Base-by-base conservation (phyloP, 2,329 filamentous ascomycete species). In the Mycosphaerella sp. region DNA sequence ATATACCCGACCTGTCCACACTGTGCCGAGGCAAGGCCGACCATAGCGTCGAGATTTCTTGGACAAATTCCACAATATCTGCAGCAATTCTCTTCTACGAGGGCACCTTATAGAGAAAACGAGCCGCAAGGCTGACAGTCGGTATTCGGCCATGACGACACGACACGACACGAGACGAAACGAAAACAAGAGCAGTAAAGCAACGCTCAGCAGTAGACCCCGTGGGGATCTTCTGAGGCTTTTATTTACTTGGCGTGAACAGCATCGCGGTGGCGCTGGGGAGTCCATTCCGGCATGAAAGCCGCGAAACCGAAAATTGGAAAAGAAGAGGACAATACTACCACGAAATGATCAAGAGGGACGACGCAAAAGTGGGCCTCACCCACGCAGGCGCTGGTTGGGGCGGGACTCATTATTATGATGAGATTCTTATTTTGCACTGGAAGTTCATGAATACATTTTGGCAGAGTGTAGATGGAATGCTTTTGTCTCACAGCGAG, bases 211-310 rank as follows among this genome's bases (percentile, higher is more conserved):
- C n/a, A 21, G 21, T 6, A 6, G 21, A 21, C 6, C 21, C 21
- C 6, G 4, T 21, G 21, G 6, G 21, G 6, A 21, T 21, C 4
- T 21, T 21, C 21, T 2, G 21, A 21, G 21, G 21, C 21, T 21
- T 21, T 21, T 6, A 4, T 21, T 21, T 21, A 21, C 18, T 32
- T 18, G 25, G 40, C 34, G 44, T 32, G n/a, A 17, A 32, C 40
- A 16, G 35, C 48, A 50, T 50, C 41, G 48, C 41, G 21, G 44
- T 16, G 48, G 48, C 41, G 48, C 48, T 50, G 48, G 48, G 48
- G 48, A 30, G 48, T 44, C 37, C 21, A 30, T 49, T 41, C 14
- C 16, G 18, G n/a, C 10, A 28, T 9, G 12, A 43, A 42, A 14
- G 13, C 25, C 13, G 3, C n/a, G 18, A 9, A 41, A 25, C 16